phyloP scores from a whole-genome alignment of 140 eudicot genomes.

The Cichorium intybus region DNA sequence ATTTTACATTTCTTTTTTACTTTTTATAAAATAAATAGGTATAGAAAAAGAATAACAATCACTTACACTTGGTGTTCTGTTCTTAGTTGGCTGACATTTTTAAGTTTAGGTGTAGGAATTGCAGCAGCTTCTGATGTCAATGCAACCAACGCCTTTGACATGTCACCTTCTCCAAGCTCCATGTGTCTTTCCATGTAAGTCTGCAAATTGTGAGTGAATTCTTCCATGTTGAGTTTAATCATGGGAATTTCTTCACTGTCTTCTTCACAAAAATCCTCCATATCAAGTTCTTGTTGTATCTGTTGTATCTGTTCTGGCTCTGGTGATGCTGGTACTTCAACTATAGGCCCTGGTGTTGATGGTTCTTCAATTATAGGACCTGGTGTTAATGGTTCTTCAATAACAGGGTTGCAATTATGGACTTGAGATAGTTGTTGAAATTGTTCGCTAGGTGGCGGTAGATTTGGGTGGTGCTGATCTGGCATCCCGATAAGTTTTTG shows the following conservation, averaged over 20 bases:
- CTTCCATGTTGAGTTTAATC: conserved; percentile 73
- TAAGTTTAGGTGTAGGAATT: conserved; percentile 85
- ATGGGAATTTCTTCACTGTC: conserved; percentile 87
- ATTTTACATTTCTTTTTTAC: too few species aligned
- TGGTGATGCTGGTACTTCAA: conserved; percentile 59
- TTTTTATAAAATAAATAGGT: too few species aligned
- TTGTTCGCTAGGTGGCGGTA: conserved; percentile 41
- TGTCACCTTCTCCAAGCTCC: conserved; percentile 66
- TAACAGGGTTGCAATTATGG: conserved; percentile 46
- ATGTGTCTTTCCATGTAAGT: conserved; percentile 53
- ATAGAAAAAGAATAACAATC: too few species aligned
- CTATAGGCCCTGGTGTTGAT: conserved; percentile 56
- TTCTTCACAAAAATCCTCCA: conserved; percentile 82
- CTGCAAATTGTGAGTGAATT: conserved; percentile 77
- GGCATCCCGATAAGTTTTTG: conserved; percentile 33
- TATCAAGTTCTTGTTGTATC: conserved; percentile 52
- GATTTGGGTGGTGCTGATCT: conserved; percentile 37
- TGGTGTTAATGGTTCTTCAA: conserved; percentile 63
- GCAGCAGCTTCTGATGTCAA: conserved; percentile 91
- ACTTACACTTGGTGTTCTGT: conserved; percentile 99
- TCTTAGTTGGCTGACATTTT: conserved; percentile 83
- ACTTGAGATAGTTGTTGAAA: conserved; percentile 19
- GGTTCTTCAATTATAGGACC: conserved; percentile 67
- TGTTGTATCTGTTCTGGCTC: conserved; percentile 66
- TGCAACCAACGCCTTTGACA: conserved; percentile 88